Evolutionary conservation across 2,329 filamentous ascomycete genomes (phyloP), one percentile per base, ranked within the genome.

Genomic region (Fusarium napiforme): DNA sequence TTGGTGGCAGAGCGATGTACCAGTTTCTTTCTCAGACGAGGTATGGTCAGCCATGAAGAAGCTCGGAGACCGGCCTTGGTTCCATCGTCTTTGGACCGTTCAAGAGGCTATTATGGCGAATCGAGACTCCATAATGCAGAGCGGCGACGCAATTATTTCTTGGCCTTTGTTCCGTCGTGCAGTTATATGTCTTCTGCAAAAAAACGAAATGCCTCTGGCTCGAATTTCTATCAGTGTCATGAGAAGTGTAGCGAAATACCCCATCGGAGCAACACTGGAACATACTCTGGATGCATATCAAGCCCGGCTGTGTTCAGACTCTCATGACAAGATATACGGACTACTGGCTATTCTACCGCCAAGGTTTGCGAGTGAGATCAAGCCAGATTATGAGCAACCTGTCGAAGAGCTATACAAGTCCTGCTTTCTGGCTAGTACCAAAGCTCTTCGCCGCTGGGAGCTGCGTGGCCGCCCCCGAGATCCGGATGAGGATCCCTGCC

Each of bases 31-130:
- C 9, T 53, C 50, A 1, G 23, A 39, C 0, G 23, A 28, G 7
- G 5, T 53, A 9, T 53, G 34, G 50, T n/a, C 19, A 18, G 50
- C 32, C 1, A 39, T 53, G 4, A 1, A 39, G 0, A 28, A 8
- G 14, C 23, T 53, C 2, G 23, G 2, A 0, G 7, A 14, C 1
- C 7, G 19, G 1, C 0, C 50, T 4, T 53, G 50, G 34, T 39
- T 53, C 2, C 34, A 39, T 7, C 50, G 50, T 28, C 23, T 53
- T 7, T 53, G 50, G 34, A 53, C 50, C 4, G 50, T 39, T 4
- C 50, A 53, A n/a, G 50, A 53, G 6, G 23, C 34, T 21, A 21
- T 53, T 2, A 53, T 53, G 50, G 50, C 50, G 4, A 53, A 53
- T 28, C 7, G 9, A 2, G 23, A 37, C 5, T 53, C 50, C 1